Conservation (phyloP, 352 stramenopile genomes). For the Pythium volutum region DNA sequence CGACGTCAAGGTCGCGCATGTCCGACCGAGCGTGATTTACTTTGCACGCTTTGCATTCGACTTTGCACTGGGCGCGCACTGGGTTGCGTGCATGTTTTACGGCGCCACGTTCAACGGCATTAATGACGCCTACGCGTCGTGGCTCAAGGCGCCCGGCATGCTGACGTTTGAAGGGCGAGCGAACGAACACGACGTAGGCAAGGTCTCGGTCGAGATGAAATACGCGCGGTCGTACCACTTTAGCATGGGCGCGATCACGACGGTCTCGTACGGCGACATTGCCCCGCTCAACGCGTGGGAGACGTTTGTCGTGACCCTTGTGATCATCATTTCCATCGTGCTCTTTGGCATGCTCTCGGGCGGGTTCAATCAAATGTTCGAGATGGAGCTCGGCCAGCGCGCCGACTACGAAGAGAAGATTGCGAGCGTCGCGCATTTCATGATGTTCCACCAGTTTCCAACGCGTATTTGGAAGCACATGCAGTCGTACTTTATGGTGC, state of each 20-base stretch:
- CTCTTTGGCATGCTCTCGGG: conserved; percentile 73
- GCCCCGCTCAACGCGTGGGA: conserved; percentile 55
- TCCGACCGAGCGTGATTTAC: conserved; percentile 27
- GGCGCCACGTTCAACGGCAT: conserved; percentile 12
- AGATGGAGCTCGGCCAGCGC: conserved; percentile 28
- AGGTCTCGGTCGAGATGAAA: conserved; percentile 27
- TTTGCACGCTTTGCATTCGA: conserved; percentile 37
- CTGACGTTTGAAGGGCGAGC: conserved; percentile 37
- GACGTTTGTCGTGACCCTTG: conserved; percentile 43
- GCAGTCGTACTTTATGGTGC: conserved; percentile 57
- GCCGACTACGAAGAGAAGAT: conserved; percentile 69
- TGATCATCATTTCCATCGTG: conserved; percentile 64
- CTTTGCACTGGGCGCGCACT: conserved; percentile 26
- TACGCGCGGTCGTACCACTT: conserved; percentile 67
- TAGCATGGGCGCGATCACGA: conserved; percentile 70
- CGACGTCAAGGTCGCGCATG: conserved; percentile 31
- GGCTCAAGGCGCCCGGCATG: conserved; percentile 38
- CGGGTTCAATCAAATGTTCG: conserved; percentile 69
- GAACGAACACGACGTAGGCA: conserved; percentile 5
- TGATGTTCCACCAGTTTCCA: conserved; percentile 61
- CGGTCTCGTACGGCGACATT: conserved; percentile 69
- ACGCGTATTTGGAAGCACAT: conserved; percentile 51
- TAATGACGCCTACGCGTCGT: conserved; percentile 9
- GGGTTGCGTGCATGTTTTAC: conserved; percentile 28
- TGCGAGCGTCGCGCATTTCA: conserved; percentile 50